Evolutionary conservation across 441 rosid species (phyloP), one percentile per base, ranked within the genome.

Genomic region (Eruca vesicaria): DNA sequence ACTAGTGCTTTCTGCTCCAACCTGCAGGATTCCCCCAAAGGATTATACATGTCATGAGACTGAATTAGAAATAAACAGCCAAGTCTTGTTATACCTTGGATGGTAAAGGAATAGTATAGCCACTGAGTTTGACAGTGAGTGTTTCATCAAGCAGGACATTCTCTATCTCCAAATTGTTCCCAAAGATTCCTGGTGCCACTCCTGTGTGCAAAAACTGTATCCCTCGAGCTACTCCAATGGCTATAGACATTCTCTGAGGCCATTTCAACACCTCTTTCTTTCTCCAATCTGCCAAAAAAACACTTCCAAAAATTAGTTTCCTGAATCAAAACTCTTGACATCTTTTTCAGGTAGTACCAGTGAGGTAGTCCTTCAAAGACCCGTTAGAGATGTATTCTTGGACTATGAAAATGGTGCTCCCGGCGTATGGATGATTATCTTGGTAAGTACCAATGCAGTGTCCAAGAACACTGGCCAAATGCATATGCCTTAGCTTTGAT

Each of bases 191-290:
- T 11, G 94, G 91, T 16, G 94, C 85, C 31, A 90, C 88, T 75
- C 98, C 98, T 1, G 90, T 84, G 79, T 95, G 99, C 84, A 95
- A 77, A 84, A 95, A 93, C 70, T 93, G 98, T 63, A 91, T 86
- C 57, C 98, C 98, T 65, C 97, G 88, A 5, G 97, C 94, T 11
- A 90, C 84, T 18, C 97, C 96, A 41, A 95, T 90, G 5, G 87
- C 82, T 59, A 87, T 89, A 0, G 96, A 86, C 95, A 93, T 89
- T 80, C 97, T 85, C 72, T 93, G 94, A 2, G 97, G 96, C 99
- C 98, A 95, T 78, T 91, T 93, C 20, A 95, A 82, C 50, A 79
- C 74, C 71, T 92, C 96, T 83, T 86, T 92, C 80, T 85, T 92
- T 66, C 82, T 90, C 83, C 84, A 68, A 74, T 95, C 97, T 94